Base-by-base conservation (phyloP, 176 grass and related monocot species). In the Oryza meyeriana region DNA sequence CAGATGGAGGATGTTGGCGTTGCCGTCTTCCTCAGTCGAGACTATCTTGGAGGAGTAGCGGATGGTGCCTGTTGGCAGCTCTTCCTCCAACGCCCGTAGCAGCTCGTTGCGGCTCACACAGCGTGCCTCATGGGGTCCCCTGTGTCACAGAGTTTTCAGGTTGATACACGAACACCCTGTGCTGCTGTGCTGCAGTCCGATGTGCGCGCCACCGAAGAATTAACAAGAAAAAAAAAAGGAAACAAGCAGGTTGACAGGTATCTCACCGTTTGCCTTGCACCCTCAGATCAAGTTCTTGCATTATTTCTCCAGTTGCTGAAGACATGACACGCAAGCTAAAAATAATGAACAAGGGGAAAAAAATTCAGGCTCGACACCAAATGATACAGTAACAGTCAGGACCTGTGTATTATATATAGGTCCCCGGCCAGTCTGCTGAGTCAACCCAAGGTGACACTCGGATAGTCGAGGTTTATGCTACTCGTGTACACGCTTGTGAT, bases 1-100 rank as follows among this genome's bases (percentile, higher is more conserved):
- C 2, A 75, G 12, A 10, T 58, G 73, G 3, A 75, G 31, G 73
- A 38, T 75, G 22, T 59, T 58, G 20, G 2, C 12, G 5, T 34
- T 3, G 72, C 17, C 26, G 14, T 73, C 16, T 3, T 75, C 73
- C 30, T 75, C 31, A 31, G 59, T 75, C 5, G 73, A 75, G 31
- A 59, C 48, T 5, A 75, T 57, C 73, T 48, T 74, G 71, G 44
- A 74, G 25, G 16, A 22, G 41, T 48, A 72, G 41, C 70, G 70
- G 26, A 72, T 57, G 72, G 72, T 75, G 72, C 12, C 48, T 13
- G 20, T 16, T 0, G 73, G 72, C 20, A 75, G 31, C 31, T 58
- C 73, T 9, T 58, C 73, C 73, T 58, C 73, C 73, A 75, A 12
- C 17, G 20, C 31, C 22, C 3, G 50, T 2, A 75, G 30, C 1